These are phyloP conservation scores for Suillus subaureus DNA, from an alignment of 768 basidiomycete genomes.

Conservation along the genomic window DNA sequence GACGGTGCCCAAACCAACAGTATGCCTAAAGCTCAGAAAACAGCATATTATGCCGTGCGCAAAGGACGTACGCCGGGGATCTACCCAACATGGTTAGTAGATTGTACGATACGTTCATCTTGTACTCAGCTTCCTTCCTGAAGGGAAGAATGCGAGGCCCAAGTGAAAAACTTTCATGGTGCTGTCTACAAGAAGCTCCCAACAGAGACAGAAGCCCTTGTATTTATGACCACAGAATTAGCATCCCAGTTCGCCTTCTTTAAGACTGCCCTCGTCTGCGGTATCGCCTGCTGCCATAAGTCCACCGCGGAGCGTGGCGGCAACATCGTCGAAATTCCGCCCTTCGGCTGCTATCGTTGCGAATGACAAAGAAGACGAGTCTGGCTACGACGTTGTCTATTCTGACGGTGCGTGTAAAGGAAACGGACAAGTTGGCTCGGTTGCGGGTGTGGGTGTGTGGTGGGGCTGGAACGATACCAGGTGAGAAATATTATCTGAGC, in stretches of 20 bases:
- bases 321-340: background rate
- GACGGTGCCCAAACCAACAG: background rate
- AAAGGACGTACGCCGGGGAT: conserved; percentile 67
- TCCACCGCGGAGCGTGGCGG: background rate
- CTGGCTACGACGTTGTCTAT: conserved; percentile 60
- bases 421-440: conserved; percentile 68
- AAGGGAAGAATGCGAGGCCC: conserved; percentile 74
- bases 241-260: conserved; percentile 11
- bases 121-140: background rate
- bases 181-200: conserved; percentile 72
- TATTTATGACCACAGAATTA: conserved; percentile 48
- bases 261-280: conserved; percentile 28
- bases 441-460: conserved; percentile 89
- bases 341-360: conserved; percentile 11
- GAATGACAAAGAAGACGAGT: conserved; percentile 24
- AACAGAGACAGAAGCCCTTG: conserved; percentile 56
- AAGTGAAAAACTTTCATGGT: conserved; percentile 64
- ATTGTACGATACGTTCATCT: background rate
- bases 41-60: conserved; percentile 73
- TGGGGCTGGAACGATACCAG: conserved; percentile 74
- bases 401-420: conserved; percentile 87
- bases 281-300: conserved; percentile 16
- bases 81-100: conserved; percentile 66
- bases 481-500: conserved; percentile 34
- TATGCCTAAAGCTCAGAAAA: conserved; percentile 45